Evolutionary conservation across 2,329 filamentous ascomycete species (phyloP), one percentile per base, ranked within the genome.

Genomic region (Hypoxylon sp.): DNA sequence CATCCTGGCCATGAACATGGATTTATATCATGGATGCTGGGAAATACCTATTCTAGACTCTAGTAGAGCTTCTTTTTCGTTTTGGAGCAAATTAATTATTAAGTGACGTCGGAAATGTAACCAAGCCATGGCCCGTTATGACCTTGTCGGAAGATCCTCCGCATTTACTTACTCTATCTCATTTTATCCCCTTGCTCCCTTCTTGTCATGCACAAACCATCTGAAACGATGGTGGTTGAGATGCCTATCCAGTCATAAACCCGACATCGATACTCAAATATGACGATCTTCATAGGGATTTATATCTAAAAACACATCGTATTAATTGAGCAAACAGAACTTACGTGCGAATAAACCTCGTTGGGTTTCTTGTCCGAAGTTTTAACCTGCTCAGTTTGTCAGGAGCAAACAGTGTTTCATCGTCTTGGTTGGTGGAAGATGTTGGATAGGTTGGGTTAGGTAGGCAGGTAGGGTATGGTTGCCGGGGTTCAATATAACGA

Each of bases 71-170:
- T 4, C n/a, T 44, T 15, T 16, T 16, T 23, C 32, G 36, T 25
- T 32, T 7, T 16, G 31, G n/a, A 34, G 21, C 21, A 25, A 6
- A 6, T 9, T 25, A 9, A 34, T 51, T 54, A 57, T 57, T 57
- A 19, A 13, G 54, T 57, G 54, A 57, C 54, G 54, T 57, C 50
- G 42, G 30, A 17, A 29, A 54, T 54, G 54, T 51, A 51, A 57
- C 54, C 15, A 31, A 26, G 23, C 23, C 7, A 31, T 30, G n/a
- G 17, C 37, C 42, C 29, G 44, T 55, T 12, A 41, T 40, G 16
- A 54, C 54, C 50, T 46, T 54, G 50, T 36, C 41, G 46, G 54
- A 51, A 57, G 50, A 54, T 57, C 54, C 42, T 54, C 54, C 54
- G 45, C 54, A 57, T 55, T n/a, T n/a, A n/a, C n/a, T n/a, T 50